phyloP scores from a whole-genome alignment of 179 eudicot genomes.

The Drosera spatulata region DNA sequence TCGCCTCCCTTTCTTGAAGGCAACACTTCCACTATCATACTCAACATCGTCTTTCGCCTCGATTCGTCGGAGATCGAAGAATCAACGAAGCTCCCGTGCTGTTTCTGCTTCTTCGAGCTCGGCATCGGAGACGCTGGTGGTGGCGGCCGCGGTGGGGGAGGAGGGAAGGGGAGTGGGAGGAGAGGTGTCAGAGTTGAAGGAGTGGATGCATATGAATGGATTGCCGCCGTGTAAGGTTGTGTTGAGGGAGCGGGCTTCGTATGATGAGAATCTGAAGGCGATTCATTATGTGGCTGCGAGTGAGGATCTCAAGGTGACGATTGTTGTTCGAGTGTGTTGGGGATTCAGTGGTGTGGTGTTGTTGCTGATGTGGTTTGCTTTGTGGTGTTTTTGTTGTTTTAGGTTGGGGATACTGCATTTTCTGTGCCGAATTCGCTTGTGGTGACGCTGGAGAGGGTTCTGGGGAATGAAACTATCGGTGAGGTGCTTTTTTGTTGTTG shows the following conservation, averaged over 20 bases:
- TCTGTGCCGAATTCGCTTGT: conserved; percentile 81
- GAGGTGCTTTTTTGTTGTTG: conserved; percentile 11
- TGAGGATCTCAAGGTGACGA: conserved; percentile 59
- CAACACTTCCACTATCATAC: too few species aligned
- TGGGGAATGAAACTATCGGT: conserved; percentile 94
- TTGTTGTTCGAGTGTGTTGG: not conserved
- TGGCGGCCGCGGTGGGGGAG: conserved; percentile 18
- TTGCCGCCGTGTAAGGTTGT: conserved; percentile 70
- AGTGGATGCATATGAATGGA: conserved; percentile 89
- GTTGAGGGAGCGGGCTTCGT: conserved; percentile 54
- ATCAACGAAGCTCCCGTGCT: not conserved
- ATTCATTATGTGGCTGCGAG: conserved; percentile 95
- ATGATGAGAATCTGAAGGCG: conserved; percentile 32
- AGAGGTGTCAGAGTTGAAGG: conserved; percentile 40
- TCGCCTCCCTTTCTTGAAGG: too few species aligned
- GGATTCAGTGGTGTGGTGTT: not conserved
- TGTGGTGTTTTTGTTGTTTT: conserved; percentile 1
- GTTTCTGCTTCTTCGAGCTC: conserved; percentile 1
- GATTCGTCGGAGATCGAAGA: conserved; percentile 5
- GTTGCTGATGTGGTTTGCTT: conserved; percentile 3
- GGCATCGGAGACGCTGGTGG: conserved; percentile 3
- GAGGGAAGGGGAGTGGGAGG: conserved; percentile 8
- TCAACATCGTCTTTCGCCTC: not conserved
- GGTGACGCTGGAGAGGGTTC: conserved; percentile 88
- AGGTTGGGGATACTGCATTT: conserved; percentile 92